Conservation (phyloP, 352 stramenopile genomes). For the Phytophthora agathidicida region DNA sequence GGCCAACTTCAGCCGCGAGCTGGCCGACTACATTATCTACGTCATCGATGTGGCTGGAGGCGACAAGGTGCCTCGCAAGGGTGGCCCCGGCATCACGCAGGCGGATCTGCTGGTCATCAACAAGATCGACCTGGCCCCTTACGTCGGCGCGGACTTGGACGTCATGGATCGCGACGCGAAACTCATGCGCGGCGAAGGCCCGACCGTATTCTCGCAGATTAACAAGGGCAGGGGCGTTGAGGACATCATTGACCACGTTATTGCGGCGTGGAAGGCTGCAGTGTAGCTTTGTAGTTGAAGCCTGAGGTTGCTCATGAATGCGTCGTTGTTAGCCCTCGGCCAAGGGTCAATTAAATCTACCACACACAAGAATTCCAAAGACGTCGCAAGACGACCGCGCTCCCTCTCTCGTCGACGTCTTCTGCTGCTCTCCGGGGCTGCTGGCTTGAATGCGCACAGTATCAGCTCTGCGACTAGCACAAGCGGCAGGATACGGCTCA, state of each 20-base stretch:
- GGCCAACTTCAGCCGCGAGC: conserved; percentile 97
- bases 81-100: conserved; percentile 97
- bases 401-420: no score
- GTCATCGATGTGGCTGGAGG: conserved; percentile 98
- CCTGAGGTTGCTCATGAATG: conserved; percentile 6
- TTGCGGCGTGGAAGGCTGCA: conserved; percentile 38
- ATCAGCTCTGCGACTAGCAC: no score
- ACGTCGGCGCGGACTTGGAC: conserved; percentile 93
- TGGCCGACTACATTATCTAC: conserved; percentile 99
- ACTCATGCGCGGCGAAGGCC: conserved; percentile 93
- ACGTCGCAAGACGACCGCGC: no score
- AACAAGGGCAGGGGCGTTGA: conserved; percentile 90
- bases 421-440: no score
- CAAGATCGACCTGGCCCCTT: conserved; percentile 98
- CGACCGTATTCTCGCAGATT: conserved; percentile 96
- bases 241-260: conserved; percentile 91
- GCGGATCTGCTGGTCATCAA: conserved; percentile 98
- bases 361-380: no score
- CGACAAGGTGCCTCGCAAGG: conserved; percentile 98
- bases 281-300: conserved; percentile 17
- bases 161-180: conserved; percentile 97
- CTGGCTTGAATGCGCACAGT: no score
- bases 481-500: conserved; percentile 40
- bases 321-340: no score
- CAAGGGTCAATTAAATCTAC: no score